Evolutionary conservation across 805 yeast genomes (phyloP).

Genomic region (Starmerella powellii): DNA sequence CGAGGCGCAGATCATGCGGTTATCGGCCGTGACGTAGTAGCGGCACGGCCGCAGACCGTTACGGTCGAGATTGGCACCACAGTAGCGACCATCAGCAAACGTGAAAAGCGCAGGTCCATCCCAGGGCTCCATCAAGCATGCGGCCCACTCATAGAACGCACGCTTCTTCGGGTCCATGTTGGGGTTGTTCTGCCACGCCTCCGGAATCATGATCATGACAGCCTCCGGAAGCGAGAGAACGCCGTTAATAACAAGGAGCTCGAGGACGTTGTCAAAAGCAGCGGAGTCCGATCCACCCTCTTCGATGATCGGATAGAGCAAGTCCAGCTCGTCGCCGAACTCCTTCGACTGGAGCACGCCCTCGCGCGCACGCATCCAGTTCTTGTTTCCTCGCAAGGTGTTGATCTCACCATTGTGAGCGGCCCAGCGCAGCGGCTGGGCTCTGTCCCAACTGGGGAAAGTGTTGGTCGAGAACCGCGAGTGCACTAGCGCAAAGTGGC

Average conservation of each 20-base stretch:
- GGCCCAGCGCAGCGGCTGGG: slow-evolving; percentile 93
- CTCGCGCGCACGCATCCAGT: slow-evolving; percentile 98
- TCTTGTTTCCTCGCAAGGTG: slow-evolving; percentile 92
- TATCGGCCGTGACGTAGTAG: slow-evolving; percentile 87
- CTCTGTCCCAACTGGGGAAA: slow-evolving; percentile 99
- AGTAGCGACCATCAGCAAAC: slow-evolving; percentile 92
- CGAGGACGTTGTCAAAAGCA: slow-evolving; percentile 91
- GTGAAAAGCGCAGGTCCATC: slow-evolving; percentile 97
- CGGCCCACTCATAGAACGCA: slow-evolving; percentile 98
- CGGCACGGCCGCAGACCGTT: slow-evolving; percentile 98
- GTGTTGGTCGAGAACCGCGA: slow-evolving; percentile 96
- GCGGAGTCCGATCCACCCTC: slow-evolving; percentile 99
- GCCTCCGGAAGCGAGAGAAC: slow-evolving; percentile 90
- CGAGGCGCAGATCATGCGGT: slow-evolving; percentile 92
- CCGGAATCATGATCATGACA: slow-evolving; percentile 92
- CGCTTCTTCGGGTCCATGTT: slow-evolving; percentile 80
- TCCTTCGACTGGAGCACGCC: slow-evolving; percentile 83
- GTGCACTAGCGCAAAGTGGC: slow-evolving; percentile 92
- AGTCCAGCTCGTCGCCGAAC: slow-evolving; percentile 84
- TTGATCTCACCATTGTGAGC: slow-evolving; percentile 99
- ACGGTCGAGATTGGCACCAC: slow-evolving; percentile 96
- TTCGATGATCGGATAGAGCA: slow-evolving; percentile 87
- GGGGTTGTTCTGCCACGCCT: slow-evolving; percentile 87
- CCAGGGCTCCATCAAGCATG: slow-evolving; percentile 99
- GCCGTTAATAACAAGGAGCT: slow-evolving; percentile 82